Evolutionary conservation across 1,139 yeast genomes (phyloP).

Genomic region (Blastobotrys buckinghamii): DNA sequence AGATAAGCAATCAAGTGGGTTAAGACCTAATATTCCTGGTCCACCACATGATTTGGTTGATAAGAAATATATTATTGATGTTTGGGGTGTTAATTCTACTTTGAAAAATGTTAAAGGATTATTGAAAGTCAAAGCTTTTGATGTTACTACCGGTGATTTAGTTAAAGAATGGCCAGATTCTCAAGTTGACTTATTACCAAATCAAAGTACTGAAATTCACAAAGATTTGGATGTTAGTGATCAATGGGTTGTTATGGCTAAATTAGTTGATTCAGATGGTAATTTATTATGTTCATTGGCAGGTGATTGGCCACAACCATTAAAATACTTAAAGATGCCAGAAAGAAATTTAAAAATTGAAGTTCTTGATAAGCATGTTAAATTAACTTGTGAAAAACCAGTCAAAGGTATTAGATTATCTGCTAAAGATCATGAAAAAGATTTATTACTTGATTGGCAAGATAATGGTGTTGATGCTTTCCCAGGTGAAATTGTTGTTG

Average conservation of each 20-base stretch:
- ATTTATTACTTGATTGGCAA: conserved; percentile 23
- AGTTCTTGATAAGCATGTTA: conserved; percentile 18
- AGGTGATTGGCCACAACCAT: conserved; percentile 51
- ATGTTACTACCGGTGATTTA: conserved; percentile 33
- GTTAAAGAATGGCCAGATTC: conserved; percentile 17
- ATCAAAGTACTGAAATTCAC: conserved; percentile 35
- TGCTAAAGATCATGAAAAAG: conserved; percentile 4
- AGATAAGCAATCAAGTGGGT: conserved; percentile 14
- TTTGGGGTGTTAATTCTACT: conserved; percentile 42
- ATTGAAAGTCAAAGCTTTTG: conserved; percentile 33
- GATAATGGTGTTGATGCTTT: conserved; percentile 45
- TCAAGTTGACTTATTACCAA: conserved; percentile 29
- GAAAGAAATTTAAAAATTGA: conserved; percentile 14
- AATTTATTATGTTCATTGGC: conserved; percentile 28
- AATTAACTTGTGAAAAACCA: conserved; percentile 33
- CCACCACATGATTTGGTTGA: conserved; percentile 27
- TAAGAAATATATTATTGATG: conserved; percentile 31
- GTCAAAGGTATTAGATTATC: conserved; percentile 39
- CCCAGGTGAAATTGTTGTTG: conserved; percentile 33
- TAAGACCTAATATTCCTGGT: conserved; percentile 13
- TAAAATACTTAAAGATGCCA: conserved; percentile 39
- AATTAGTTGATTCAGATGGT: conserved; percentile 13
- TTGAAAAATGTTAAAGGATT: conserved; percentile 24
- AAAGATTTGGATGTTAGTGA: conserved; percentile 19
- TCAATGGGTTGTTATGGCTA: conserved; percentile 27